Conservation (phyloP, 208 protist species). For the Trypanosoma congolense region DNA sequence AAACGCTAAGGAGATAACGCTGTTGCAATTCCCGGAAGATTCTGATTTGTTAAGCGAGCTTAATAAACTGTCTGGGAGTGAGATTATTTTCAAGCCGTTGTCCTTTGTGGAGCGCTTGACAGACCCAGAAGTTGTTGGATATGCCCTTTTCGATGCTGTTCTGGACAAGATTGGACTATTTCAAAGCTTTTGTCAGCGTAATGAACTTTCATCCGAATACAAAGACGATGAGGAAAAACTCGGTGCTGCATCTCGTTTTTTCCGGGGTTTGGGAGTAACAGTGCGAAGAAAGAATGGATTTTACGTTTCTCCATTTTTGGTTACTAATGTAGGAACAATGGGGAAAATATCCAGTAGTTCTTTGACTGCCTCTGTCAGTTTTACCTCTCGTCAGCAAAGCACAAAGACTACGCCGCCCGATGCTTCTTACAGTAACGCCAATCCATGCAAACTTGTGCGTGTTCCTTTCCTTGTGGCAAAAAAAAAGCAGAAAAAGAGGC, state of each 20-base stretch:
- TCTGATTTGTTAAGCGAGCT: constrained; percentile 46
- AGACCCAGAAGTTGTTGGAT: constrained; percentile 70
- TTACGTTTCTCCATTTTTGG: constrained; percentile 77
- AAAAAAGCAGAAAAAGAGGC: constrained; percentile 35
- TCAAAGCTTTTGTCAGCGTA: constrained; percentile 75
- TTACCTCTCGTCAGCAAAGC: constrained; percentile 77
- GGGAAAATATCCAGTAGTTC: constrained; percentile 68
- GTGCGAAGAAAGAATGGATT: constrained; percentile 82
- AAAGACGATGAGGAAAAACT: constrained; percentile 19
- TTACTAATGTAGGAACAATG: constrained; percentile 66
- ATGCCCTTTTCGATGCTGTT: constrained; percentile 56
- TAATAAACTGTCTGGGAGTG: constrained; percentile 36
- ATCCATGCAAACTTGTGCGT: constrained; percentile 74
- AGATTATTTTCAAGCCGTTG: constrained; percentile 69
- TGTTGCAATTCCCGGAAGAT: constrained; percentile 77
- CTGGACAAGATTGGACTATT: constrained; percentile 58
- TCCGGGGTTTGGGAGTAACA: constrained; percentile 66
- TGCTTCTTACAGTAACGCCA: constrained; percentile 83
- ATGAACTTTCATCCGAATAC: constrained; percentile 2
- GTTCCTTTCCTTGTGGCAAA: constrained; percentile 56
- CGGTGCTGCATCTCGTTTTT: constrained; percentile 55
- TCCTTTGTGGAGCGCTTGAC: constrained; percentile 56
- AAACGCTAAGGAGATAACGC: constrained; percentile 72
- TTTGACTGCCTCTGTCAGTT: constrained; percentile 64
- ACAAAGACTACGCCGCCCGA: constrained; percentile 67